Evolutionary conservation across 2,329 filamentous ascomycete genomes (phyloP), one percentile per base, ranked within the genome.

Genomic region (Colletotrichum shisoi): DNA sequence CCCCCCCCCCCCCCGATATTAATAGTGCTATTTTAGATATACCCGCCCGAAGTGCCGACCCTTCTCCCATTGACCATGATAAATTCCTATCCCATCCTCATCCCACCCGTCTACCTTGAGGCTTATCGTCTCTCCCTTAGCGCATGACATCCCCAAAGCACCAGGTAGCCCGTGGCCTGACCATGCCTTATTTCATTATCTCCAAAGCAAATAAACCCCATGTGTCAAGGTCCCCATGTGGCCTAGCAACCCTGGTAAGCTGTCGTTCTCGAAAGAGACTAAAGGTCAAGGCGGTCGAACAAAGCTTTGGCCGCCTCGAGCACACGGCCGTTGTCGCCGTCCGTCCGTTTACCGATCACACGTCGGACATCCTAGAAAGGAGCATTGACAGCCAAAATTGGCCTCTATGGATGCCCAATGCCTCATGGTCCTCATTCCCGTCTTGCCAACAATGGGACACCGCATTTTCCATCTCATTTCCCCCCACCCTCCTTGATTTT

Each of bases 21-120:
- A 67, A 62, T 62, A 68, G 62, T 37, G 57, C 45, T 54, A 21
- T 24, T 51, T 62, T 21, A 57, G 45, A 17, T 68, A 68, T 67
- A 62, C 62, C 62, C 62, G 57, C 66, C 49, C 62, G 59, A 65
- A 65, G 63, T 66, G 57, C 62, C 66, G 66, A 63, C 37, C 56
- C 39, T 58, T 24, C 48, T 52, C 17, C 40, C 49, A 59, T 60
- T 46, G 49, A 52, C 42, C 37, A 44, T 34, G 31, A 7, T 9
- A 1, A 34, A 34, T 46, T 40, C 46, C 37, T 52, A 40, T 64
- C 27, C 49, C 44, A 63, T 57, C 31, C 42, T 53, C 37, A 49
- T 24, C 45, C 56, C 39, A 40, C 56, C 24, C 34, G 52, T 58
- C 39, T 40, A 27, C 44, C 56, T 49, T 4, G 27, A 19, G 27